Evolutionary conservation across 768 basidiomycete genomes (phyloP), one percentile per base, ranked within the genome.

Genomic region (Dioszegia hungarica): DNA sequence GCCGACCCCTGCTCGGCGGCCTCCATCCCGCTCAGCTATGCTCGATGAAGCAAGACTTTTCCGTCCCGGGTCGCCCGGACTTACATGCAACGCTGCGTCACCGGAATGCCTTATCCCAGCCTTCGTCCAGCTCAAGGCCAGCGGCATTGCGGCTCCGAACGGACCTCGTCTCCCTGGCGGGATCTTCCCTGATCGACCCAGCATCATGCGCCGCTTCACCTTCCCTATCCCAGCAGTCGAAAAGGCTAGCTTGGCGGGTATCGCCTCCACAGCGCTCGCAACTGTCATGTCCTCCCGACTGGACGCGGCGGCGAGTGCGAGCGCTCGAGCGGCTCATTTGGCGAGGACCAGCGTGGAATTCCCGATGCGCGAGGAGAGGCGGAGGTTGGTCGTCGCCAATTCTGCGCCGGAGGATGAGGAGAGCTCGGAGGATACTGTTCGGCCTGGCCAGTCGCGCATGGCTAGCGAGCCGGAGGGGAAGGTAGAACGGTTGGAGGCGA

Each of bases 291-390:
- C 25, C 27, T 20, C 33, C 14, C 19, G 17, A n/a, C 47, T n/a
- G 8, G n/a, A 6, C 12, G n/a, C 4, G n/a, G 19, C 31, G 11
- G 29, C 6, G 5, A 11, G 5, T 9, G 29, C 17, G 14, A 19
- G 25, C 8, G 19, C 20, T 14, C 29, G 6, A 5, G 8, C 47
- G 4, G 5, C 47, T 15, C 28, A 29, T 5, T 20, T 29, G 22
- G 34, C 47, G 28, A 10, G 53, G 39, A 46, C 31, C 1, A 55
- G 52, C 14, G 59, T 53, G 1, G 63, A 65, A 34, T 61, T 65
- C 25, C 60, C 57, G 14, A 14, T 65, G 31, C 27, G 60, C 19
- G 19, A 33, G 15, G 36, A 10, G 8, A 51, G 27, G 36, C 34
- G 36, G 22, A 51, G 11, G 9, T 20, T 51, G 5, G 22, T 36